phyloP scores from a whole-genome alignment of 208 protist genomes.

The Trypanosoma rangeli region DNA sequence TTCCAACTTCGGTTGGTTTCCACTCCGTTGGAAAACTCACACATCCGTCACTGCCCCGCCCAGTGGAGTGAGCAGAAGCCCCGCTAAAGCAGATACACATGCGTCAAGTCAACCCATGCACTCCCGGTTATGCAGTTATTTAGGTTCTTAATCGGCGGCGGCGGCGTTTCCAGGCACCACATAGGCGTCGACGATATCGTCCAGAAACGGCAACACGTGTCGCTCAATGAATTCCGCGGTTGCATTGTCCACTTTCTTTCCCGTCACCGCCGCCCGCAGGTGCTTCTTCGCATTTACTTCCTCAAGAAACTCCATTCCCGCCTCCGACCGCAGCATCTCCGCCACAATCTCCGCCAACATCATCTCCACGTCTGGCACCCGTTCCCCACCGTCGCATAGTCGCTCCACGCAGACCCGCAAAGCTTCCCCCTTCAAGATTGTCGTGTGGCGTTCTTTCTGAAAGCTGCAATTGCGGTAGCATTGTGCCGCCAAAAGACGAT shows the following conservation, averaged over 20 bases:
- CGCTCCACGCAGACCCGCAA: conserved; percentile 49
- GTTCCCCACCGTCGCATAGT: conserved; percentile 30
- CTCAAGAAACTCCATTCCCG: conserved; percentile 68
- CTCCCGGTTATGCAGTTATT: neutral
- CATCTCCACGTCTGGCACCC: conserved; percentile 39
- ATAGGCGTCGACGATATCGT: conserved; percentile 83
- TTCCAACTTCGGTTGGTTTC: neutral
- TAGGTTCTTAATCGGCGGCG: conserved; percentile 45
- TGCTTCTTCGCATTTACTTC: conserved; percentile 75
- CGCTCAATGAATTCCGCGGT: conserved; percentile 41
- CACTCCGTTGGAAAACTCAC: neutral
- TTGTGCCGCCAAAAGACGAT: conserved; percentile 67
- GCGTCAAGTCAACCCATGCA: no score
- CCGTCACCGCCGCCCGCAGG: conserved; percentile 36
- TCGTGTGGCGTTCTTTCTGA: conserved; percentile 38
- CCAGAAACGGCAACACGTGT: conserved; percentile 73
- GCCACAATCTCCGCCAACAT: conserved; percentile 66
- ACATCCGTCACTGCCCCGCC: no score
- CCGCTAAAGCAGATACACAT: no score
- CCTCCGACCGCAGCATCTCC: conserved; percentile 62
- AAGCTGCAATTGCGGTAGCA: conserved; percentile 81
- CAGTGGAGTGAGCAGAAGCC: no score
- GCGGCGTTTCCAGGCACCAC: conserved; percentile 64
- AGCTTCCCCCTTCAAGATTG: conserved; percentile 51
- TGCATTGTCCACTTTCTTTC: conserved; percentile 21